Evolutionary conservation across 495 filamentous ascomycete species (phyloP).

Genomic region (Aspergillus panamensis): DNA sequence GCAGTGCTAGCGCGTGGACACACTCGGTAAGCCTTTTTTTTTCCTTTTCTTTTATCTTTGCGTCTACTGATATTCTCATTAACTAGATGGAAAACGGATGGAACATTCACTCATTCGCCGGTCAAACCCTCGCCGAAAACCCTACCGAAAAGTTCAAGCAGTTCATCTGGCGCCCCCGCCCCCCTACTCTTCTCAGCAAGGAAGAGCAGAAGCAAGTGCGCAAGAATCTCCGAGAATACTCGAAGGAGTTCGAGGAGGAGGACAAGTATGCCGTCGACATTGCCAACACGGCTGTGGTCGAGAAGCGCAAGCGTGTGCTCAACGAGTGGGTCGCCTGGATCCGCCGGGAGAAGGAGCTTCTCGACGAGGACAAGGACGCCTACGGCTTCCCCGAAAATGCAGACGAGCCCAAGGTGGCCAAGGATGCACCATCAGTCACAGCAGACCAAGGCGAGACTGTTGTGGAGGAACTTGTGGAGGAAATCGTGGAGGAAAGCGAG

Average conservation of each 20-base stretch:
- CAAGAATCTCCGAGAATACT: constrained; percentile 97
- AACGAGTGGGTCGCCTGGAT: constrained; percentile 91
- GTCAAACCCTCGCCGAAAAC: constrained; percentile 84
- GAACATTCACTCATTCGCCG: constrained; percentile 95
- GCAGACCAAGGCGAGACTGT: constrained; percentile 64
- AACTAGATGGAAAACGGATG: constrained; percentile 96
- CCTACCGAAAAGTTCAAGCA: constrained; percentile 97
- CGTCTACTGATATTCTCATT: constrained; percentile 33
- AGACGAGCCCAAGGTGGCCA: constrained; percentile 53
- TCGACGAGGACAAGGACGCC: constrained; percentile 67
- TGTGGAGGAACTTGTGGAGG: constrained; percentile 87
- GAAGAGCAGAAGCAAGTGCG: constrained; percentile 96
- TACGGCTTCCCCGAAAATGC: constrained; percentile 62
- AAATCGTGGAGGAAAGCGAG: constrained; percentile 91
- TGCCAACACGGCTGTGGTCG: constrained; percentile 89
- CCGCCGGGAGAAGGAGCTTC: constrained; percentile 65
- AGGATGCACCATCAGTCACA: constrained; percentile 41
- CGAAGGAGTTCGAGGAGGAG: constrained; percentile 89
- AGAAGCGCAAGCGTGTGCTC: constrained; percentile 75
- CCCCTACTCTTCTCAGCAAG: constrained; percentile 79
- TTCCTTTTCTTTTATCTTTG: background rate
- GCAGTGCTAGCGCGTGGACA: constrained; percentile 90
- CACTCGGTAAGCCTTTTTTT: constrained; percentile 65
- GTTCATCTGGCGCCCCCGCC: constrained; percentile 88
- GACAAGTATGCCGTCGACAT: constrained; percentile 87